Conservation (phyloP, 2,329 filamentous ascomycete genomes). For the Bipolaris oryzae region DNA sequence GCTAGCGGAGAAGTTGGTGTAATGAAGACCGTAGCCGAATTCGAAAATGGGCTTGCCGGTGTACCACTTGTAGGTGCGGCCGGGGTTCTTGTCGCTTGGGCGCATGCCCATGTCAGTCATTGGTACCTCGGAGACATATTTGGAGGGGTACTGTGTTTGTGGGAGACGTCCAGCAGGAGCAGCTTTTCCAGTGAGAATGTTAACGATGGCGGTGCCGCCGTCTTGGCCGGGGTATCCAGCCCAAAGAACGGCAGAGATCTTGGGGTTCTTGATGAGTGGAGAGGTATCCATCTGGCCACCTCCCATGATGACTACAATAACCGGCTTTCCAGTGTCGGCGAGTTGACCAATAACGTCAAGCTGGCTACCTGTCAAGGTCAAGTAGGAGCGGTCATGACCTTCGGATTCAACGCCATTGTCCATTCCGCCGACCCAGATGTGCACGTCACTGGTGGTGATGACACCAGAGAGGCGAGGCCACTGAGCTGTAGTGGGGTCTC, state of each 20-base stretch:
- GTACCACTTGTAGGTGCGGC: slow-evolving; percentile 67
- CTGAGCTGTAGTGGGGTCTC: slow-evolving; percentile 34
- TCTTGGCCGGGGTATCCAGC: slow-evolving; percentile 66
- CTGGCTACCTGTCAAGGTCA: slow-evolving; percentile 62
- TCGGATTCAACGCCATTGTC: slow-evolving; percentile 62
- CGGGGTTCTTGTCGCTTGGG: slow-evolving; percentile 54
- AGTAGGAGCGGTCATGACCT: slow-evolving; percentile 57
- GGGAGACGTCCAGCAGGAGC: slow-evolving; percentile 63
- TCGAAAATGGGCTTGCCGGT: slow-evolving; percentile 55
- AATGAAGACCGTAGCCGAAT: slow-evolving; percentile 65
- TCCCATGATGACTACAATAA: slow-evolving; percentile 61
- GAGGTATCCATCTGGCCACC: slow-evolving; percentile 61
- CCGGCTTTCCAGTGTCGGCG: slow-evolving; percentile 55
- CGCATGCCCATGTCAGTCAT: slow-evolving; percentile 65
- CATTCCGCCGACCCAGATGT: slow-evolving; percentile 64
- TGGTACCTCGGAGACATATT: slow-evolving; percentile 58
- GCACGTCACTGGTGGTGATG: slow-evolving; percentile 53
- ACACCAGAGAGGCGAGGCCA: slow-evolving; percentile 27
- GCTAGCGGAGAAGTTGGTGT: slow-evolving; percentile 58
- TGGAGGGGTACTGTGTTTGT: slow-evolving; percentile 62
- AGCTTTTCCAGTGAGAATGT: slow-evolving; percentile 60
- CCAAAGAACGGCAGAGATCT: slow-evolving; percentile 62
- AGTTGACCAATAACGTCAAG: slow-evolving; percentile 59
- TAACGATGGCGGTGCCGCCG: slow-evolving; percentile 62
- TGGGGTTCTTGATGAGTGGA: slow-evolving; percentile 55